These are phyloP conservation scores for Serendipita sp. DNA, from an alignment of 768 basidiomycete species.

Conservation along the genomic window DNA sequence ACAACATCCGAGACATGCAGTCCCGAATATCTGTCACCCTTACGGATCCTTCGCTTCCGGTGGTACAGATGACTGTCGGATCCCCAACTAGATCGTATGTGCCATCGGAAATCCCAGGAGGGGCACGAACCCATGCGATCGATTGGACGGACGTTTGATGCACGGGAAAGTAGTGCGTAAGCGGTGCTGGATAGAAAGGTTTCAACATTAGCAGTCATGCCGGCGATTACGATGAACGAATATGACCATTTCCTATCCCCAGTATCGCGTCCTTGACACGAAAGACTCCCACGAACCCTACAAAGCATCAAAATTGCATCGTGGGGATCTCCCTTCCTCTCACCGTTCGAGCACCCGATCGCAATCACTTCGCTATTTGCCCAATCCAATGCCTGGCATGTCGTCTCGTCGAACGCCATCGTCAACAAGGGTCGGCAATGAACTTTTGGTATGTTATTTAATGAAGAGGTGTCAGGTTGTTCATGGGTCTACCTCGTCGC, in stretches of 20 bases:
- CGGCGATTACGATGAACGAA: conserved; percentile 17
- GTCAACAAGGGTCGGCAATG: conserved; percentile 43
- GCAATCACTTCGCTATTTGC: conserved; percentile 70
- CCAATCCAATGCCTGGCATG: conserved; percentile 79
- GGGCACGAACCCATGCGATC: conserved; percentile 56
- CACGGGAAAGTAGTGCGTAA: conserved; percentile 51
- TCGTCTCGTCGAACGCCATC: conserved; percentile 57
- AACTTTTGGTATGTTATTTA: background rate
- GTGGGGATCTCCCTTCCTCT: background rate
- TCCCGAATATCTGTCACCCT: conserved; percentile 66
- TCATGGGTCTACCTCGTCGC: conserved; percentile 22
- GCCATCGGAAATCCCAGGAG: conserved; percentile 35
- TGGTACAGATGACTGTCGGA: conserved; percentile 58
- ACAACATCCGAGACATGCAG: conserved; percentile 46
- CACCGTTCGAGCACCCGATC: conserved; percentile 73
- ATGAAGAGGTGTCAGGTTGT: conserved; percentile 30
- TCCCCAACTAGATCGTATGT: conserved; percentile 30
- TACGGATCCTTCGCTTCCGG: conserved; percentile 66
- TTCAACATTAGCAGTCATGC: conserved; percentile 17
- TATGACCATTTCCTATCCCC: conserved; percentile 36
- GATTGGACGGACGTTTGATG: conserved; percentile 72
- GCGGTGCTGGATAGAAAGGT: conserved; percentile 24
- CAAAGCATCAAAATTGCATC: background rate
- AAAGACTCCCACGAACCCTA: conserved; percentile 22
- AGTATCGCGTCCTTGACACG: conserved; percentile 17